Conservation (phyloP, 2,329 filamentous ascomycete genomes). For the Ophioceras dolichostomum region DNA sequence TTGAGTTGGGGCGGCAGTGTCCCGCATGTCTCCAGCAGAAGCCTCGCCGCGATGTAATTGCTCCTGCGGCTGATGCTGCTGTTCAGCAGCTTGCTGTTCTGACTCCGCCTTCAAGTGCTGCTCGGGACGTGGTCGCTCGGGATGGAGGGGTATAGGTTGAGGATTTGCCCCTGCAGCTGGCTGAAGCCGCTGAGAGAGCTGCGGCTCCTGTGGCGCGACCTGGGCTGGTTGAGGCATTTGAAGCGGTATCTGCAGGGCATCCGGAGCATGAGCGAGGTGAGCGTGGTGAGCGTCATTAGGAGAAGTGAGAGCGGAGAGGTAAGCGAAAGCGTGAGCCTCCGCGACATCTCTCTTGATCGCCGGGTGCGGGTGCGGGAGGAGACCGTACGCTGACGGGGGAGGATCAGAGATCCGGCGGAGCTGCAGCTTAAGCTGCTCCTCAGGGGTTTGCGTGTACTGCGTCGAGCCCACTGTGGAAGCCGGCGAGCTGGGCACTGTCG, state of each 20-base stretch:
- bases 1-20: too few relatives aligned
- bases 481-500: slow-evolving; percentile 7
- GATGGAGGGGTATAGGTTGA: slow-evolving; percentile 11
- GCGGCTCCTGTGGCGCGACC: slow-evolving; percentile 13
- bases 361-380: slow-evolving; percentile 1
- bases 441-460: slow-evolving; percentile 10
- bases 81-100: too few relatives aligned
- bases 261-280: slow-evolving; percentile 2
- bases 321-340: too few relatives aligned
- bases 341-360: slow-evolving; percentile 1
- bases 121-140: slow-evolving; percentile 1
- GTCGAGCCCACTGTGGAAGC: slow-evolving; percentile 5
- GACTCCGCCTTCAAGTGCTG: slow-evolving; percentile 3
- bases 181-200: slow-evolving; percentile 13
- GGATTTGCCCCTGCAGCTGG: slow-evolving; percentile 11
- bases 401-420: slow-evolving; percentile 14
- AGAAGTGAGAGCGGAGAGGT: too few relatives aligned
- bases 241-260: slow-evolving; percentile 9
- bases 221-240: slow-evolving; percentile 12
- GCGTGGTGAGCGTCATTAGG: too few relatives aligned
- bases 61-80: too few relatives aligned
- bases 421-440: slow-evolving; percentile 13
- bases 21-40: too few relatives aligned
- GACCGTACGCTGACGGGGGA: slow-evolving; percentile 10
- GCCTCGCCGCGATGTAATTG: too few relatives aligned